phyloP scores from a whole-genome alignment of 345 rosid species.

The Gossypium thurberi region DNA sequence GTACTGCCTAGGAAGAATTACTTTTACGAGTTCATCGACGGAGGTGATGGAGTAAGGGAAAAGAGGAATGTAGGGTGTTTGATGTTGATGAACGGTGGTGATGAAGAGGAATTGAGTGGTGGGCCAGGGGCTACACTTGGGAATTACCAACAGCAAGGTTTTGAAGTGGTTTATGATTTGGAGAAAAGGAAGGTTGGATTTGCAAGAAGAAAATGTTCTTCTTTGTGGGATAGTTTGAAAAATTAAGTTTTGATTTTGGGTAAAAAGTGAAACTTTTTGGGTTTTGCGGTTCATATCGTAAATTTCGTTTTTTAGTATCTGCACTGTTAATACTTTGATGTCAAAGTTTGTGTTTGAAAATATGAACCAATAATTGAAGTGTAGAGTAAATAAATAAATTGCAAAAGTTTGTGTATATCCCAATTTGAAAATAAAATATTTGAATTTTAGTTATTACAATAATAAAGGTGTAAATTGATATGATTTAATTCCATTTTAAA shows the following conservation, averaged over 20 bases:
- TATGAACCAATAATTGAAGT: slow-evolving; percentile 24
- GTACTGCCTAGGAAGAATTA: slow-evolving; percentile 72
- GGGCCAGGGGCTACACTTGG: slow-evolving; percentile 81
- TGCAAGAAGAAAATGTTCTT: slow-evolving; percentile 72
- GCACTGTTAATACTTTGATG: slow-evolving; percentile 9
- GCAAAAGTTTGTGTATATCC: not conserved
- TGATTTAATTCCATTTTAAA: no score
- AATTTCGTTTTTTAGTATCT: not conserved
- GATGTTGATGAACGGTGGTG: slow-evolving; percentile 92
- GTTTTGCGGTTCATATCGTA: not conserved
- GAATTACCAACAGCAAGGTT: slow-evolving; percentile 94
- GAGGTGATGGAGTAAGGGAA: slow-evolving; percentile 33
- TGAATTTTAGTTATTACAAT: no score
- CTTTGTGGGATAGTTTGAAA: slow-evolving; percentile 72
- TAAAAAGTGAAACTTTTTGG: not conserved
- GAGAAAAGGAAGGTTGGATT: slow-evolving; percentile 71
- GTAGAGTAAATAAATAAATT: not conserved
- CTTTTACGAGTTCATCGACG: slow-evolving; percentile 68
- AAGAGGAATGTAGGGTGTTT: slow-evolving; percentile 66
- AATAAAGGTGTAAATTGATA: no score
- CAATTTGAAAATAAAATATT: not conserved
- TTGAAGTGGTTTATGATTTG: slow-evolving; percentile 89
- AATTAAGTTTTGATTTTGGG: slow-evolving; percentile 18
- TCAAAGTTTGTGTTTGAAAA: not conserved
- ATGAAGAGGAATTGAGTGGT: slow-evolving; percentile 58